These are phyloP conservation scores for Xylaria sp. DNA, from an alignment of 2,329 filamentous ascomycete species.

Conservation along the genomic window DNA sequence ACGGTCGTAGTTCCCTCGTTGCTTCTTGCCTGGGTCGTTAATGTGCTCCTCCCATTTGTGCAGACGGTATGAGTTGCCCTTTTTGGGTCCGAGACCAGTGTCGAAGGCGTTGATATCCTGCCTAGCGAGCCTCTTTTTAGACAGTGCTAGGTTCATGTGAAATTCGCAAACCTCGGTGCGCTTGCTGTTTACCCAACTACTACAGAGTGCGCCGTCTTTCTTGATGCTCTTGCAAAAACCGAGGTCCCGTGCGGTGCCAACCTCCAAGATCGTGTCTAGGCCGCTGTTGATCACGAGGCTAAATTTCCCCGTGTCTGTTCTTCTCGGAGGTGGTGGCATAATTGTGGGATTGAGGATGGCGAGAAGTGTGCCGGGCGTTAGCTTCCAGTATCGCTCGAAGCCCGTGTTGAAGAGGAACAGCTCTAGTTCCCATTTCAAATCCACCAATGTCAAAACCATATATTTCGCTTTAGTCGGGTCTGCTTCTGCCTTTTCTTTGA, in stretches of 20 bases:
- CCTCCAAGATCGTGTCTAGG: constrained; percentile 86
- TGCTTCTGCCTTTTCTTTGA: constrained; percentile 55
- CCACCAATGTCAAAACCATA: constrained; percentile 87
- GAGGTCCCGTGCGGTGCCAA: constrained; percentile 83
- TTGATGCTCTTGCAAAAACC: constrained; percentile 86
- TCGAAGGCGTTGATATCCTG: constrained; percentile 44
- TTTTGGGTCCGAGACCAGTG: constrained; percentile 54
- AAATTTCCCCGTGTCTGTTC: constrained; percentile 81
- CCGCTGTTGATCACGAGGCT: constrained; percentile 84
- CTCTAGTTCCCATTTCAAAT: constrained; percentile 89
- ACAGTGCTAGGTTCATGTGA: constrained; percentile 82
- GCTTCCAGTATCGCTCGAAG: constrained; percentile 91
- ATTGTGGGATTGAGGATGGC: constrained; percentile 91
- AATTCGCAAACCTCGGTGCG: constrained; percentile 93
- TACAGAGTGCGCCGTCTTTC: constrained; percentile 82
- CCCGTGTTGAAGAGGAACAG: constrained; percentile 90
- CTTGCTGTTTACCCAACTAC: constrained; percentile 83
- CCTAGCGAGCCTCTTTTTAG: constrained; percentile 58
- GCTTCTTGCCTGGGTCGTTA: constrained; percentile 42
- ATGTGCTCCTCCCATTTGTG: constrained; percentile 32
- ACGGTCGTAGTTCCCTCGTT: constrained; percentile 59
- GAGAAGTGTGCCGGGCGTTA: constrained; percentile 88
- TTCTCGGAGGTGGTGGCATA: constrained; percentile 81
- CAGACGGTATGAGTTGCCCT: constrained; percentile 40
- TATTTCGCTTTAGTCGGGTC: constrained; percentile 76